phyloP scores from a whole-genome alignment of 164 flowering plant genomes.

The Pachysandra terminalis region DNA sequence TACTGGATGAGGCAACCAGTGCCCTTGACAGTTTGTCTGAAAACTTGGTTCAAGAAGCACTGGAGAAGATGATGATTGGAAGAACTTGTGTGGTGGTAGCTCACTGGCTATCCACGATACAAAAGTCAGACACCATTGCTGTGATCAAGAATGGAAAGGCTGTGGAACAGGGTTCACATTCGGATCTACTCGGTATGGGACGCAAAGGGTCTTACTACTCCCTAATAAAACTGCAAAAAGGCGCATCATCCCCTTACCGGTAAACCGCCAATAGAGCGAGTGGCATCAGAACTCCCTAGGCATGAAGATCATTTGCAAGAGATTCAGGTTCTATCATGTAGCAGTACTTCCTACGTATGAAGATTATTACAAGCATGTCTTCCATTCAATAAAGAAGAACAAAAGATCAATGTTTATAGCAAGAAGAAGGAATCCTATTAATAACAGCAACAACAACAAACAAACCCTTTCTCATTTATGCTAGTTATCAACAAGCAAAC shows the following conservation, averaged over 20 bases:
- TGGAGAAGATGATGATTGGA: constrained; percentile 48
- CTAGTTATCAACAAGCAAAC: constrained; percentile 29
- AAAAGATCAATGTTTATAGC: too few species aligned
- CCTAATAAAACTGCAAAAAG: constrained; percentile 32
- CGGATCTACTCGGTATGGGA: constrained; percentile 31
- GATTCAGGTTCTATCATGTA: too few species aligned
- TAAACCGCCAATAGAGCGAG: constrained; percentile 4
- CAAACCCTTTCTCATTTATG: constrained; percentile 30
- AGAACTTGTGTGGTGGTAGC: constrained; percentile 47
- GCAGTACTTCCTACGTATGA: too few species aligned
- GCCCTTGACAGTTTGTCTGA: constrained; percentile 51
- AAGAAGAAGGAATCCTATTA: constrained; percentile 1
- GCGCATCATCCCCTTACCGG: constrained; percentile 20
- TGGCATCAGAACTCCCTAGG: too few species aligned
- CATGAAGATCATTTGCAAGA: too few species aligned
- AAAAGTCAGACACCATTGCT: constrained; percentile 36
- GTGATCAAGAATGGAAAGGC: constrained; percentile 41
- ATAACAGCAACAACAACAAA: constrained; percentile 15
- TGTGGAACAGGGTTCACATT: constrained; percentile 42
- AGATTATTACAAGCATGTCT: too few species aligned
- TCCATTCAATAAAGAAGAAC: neutral
- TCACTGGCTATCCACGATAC: constrained; percentile 46
- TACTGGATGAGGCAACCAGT: constrained; percentile 55
- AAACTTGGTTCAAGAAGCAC: constrained; percentile 47
- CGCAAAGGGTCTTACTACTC: constrained; percentile 36